These are phyloP conservation scores for Tolypocladium inflatum DNA, from an alignment of 2,329 filamentous ascomycete species.

Conservation along the genomic window DNA sequence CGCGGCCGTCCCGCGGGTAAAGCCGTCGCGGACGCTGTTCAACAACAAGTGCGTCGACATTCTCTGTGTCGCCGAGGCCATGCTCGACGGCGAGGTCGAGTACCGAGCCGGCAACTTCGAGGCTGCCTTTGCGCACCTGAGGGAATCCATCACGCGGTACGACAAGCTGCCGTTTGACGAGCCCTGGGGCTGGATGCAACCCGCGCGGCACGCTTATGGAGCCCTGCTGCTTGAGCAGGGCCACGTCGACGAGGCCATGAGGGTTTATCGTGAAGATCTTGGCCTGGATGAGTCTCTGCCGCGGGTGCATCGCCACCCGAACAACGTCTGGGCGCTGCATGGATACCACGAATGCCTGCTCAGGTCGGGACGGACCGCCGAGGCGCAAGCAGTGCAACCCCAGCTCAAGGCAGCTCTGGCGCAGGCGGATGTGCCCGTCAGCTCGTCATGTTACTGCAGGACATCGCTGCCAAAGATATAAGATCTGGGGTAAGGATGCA, in stretches of 20 bases:
- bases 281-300: slow-evolving; percentile 51
- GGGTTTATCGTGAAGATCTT: slow-evolving; percentile 51
- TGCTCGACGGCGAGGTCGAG: slow-evolving; percentile 66
- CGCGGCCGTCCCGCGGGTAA: slow-evolving; percentile 41
- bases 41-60: slow-evolving; percentile 41
- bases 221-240: slow-evolving; percentile 61
- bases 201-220: slow-evolving; percentile 59
- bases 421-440: slow-evolving; percentile 51
- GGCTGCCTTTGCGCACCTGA: slow-evolving; percentile 48
- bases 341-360: slow-evolving; percentile 62
- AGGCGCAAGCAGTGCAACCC: slow-evolving; percentile 25
- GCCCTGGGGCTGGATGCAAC: slow-evolving; percentile 76
- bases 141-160: slow-evolving; percentile 47
- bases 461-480: slow-evolving; percentile 11
- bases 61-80: slow-evolving; percentile 50
- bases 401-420: slow-evolving; percentile 42
- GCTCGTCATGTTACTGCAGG: slow-evolving; percentile 19
- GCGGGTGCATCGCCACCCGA: slow-evolving; percentile 55
- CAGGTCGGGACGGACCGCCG: slow-evolving; percentile 31
- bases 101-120: slow-evolving; percentile 55
- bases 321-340: slow-evolving; percentile 68
- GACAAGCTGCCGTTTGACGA: slow-evolving; percentile 61
- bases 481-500: neutral
- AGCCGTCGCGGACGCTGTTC: slow-evolving; percentile 43
- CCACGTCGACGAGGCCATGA: slow-evolving; percentile 42